phyloP scores from a whole-genome alignment of 176 grass and related monocot species.

The Saccharum officinarum region DNA sequence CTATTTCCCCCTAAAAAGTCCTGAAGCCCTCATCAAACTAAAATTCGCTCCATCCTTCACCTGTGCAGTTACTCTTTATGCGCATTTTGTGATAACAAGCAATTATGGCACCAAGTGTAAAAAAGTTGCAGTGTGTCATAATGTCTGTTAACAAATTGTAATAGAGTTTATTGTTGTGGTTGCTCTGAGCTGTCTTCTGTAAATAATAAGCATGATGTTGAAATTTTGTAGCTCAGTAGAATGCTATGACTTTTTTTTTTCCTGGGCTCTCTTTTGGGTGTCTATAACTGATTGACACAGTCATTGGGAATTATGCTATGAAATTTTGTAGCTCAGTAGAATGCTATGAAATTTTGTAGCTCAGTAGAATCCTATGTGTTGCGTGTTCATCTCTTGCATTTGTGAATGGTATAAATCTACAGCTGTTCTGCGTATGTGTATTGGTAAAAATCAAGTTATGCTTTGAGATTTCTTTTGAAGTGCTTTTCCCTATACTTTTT shows the following conservation, averaged over 20 bases:
- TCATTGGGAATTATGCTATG: no score
- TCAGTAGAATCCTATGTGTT: background rate
- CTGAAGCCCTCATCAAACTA: background rate
- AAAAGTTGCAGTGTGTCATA: background rate
- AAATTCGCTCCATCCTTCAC: background rate
- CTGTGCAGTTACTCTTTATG: background rate
- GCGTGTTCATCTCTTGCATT: background rate
- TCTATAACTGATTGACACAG: background rate
- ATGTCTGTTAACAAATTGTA: background rate
- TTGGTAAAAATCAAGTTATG: background rate
- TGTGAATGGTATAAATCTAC: background rate
- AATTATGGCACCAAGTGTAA: conserved; percentile 12
- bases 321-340: no score
- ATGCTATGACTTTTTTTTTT: background rate
- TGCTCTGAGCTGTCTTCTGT: background rate
- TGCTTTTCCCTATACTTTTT: background rate
- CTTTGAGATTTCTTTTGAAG: background rate
- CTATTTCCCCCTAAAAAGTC: background rate
- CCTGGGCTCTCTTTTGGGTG: background rate
- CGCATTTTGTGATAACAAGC: background rate
- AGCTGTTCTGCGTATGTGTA: background rate
- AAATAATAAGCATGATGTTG: conserved; percentile 18
- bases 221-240: background rate
- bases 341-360: no score
- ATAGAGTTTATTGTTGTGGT: background rate